Percentiles rank a stretch among this genome's conserved stretches.
These are phyloP conservation scores for Begonia masoniana DNA, from an alignment of 306 rosid species.

Conservation along the genomic window DNA sequence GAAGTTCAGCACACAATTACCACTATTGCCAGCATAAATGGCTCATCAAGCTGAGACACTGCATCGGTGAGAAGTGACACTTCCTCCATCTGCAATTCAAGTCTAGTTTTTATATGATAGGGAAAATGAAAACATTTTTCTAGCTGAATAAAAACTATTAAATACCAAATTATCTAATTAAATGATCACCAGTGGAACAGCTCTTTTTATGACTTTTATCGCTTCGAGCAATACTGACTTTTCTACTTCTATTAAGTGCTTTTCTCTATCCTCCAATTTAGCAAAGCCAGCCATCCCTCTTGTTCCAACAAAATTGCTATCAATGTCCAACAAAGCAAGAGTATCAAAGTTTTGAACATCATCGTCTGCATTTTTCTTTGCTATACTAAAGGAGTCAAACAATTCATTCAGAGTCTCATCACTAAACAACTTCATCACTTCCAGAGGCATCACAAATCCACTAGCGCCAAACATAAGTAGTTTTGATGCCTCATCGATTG, in stretches of 20 bases:
- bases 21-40: constrained; percentile 97
- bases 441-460: constrained; percentile 61
- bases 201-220: constrained; percentile 58
- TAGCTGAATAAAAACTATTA: constrained; percentile 5
- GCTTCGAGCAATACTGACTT: constrained; percentile 60
- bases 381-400: constrained; percentile 22
- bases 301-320: constrained; percentile 24
- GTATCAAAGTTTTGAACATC: constrained; percentile 9
- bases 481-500: constrained; percentile 30
- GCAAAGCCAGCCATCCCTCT: constrained; percentile 53
- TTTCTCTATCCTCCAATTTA: constrained; percentile 68
- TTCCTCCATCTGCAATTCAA: constrained; percentile 92
- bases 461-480: constrained; percentile 62
- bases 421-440: constrained; percentile 31
- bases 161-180: constrained; percentile 68
- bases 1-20: constrained; percentile 99
- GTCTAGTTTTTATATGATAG: constrained; percentile 5
- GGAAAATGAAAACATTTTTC: too few species aligned
- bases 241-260: constrained; percentile 51
- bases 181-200: constrained; percentile 99
- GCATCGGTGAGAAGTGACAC: constrained; percentile 85
- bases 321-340: constrained; percentile 12
- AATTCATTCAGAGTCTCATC: constrained; percentile 30
- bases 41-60: constrained; percentile 89
- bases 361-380: constrained; percentile 16